Percentiles rank a stretch among this genome's conserved stretches.
These are phyloP conservation scores for Tetrahymena thermophila DNA, from an alignment of 73 alveolate species.

Conservation along the genomic window DNA sequence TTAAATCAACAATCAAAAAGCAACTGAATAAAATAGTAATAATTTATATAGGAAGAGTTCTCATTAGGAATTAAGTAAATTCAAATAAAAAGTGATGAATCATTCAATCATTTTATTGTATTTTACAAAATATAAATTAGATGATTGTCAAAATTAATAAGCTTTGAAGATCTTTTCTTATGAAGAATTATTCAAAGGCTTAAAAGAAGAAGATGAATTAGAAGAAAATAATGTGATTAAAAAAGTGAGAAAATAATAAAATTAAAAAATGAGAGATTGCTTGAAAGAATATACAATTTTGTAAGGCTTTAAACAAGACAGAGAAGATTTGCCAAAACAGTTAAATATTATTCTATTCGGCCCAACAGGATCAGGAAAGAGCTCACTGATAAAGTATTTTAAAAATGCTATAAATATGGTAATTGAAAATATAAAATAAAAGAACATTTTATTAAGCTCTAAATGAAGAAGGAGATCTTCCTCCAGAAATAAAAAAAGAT, in stretches of 20 bases:
- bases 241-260: background rate
- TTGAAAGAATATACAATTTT: background rate
- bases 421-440: background rate
- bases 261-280: background rate
- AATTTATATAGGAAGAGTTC: background rate
- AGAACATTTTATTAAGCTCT: background rate
- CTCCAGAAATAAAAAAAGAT: background rate
- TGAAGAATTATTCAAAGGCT: background rate
- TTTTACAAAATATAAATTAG: background rate
- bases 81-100: too few species aligned
- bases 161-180: background rate
- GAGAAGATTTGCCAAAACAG: background rate
- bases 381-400: background rate
- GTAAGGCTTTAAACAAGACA: background rate
- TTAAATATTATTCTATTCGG: slow-evolving; percentile 35
- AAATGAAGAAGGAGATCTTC: slow-evolving; percentile 2
- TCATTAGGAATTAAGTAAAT: background rate
- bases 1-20: too few species aligned
- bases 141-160: background rate
- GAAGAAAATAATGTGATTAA: background rate
- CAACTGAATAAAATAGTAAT: background rate
- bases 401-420: background rate
- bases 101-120: too few species aligned
- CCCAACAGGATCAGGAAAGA: slow-evolving; percentile 38
- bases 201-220: background rate